Base-by-base conservation (phyloP, 306 rosid genomes). In the Cicer arietinum region DNA sequence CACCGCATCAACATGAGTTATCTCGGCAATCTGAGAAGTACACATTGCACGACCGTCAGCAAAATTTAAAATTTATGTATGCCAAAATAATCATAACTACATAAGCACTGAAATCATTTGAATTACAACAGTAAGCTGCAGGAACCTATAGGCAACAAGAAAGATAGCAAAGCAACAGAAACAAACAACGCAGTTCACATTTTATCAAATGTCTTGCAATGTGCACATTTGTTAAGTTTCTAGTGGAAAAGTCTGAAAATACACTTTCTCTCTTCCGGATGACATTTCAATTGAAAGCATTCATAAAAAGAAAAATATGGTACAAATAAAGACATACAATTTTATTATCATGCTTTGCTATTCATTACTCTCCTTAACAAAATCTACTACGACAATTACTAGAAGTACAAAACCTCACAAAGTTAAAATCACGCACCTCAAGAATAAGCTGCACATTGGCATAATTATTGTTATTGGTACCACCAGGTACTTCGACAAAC, bases 401-500 rank as follows among this genome's bases (percentile, higher is more conserved):
- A 44, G 60, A 41, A 64, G 69, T 54, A 71, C 61, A 75, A 39
- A 77, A 76, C 57, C 67, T 47, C 52, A 42, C 40, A 68, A 45
- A 73, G 74, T 46, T 76, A 67, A 56, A 61, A 54, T 75, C 54
- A 85, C 88, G 72, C 59, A 95, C 99, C 98, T 95, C 99, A 39
- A 92, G 84, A 83, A 95, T 92, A 67, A 95, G 98, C 79, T 92
- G 99, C 77, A 95, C 99, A 77, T 95, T 95, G 76, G 99, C 99
- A 79, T 95, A 95, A 82, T 95, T 95, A 81, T 95, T 95, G 87
- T 95, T 95, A 84, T 95, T 95, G 68, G 99, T 95, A 81, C 99
- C 99, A 73, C 99, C 99, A 73, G 99, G 99, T 66, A 95, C 99
- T 85, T 95, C 98, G 53, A 92, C 98, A 88, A 95, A 95, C 80